Base-by-base conservation (phyloP, 208 protist species). In the Trypanosoma lewisi region DNA sequence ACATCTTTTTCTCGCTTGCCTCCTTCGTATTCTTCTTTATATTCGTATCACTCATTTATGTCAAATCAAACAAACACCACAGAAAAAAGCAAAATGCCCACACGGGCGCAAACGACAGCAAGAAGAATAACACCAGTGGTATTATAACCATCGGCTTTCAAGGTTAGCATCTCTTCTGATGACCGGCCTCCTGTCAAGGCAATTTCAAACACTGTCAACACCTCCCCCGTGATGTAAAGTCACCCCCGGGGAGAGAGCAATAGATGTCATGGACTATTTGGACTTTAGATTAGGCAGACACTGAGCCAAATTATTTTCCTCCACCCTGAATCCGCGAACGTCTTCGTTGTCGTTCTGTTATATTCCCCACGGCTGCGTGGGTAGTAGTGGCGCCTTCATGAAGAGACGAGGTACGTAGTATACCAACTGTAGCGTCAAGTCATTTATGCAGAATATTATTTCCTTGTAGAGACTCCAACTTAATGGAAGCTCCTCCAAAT, bases 131-230 rank as follows among this genome's bases (percentile, higher is more conserved):
- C 45, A 31, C 52, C 12, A 44, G 44, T 42, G 30, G 41, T 19
- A 75, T 31, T 12, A 19, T 30, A 5, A 37, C 28, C 52, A 41
- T 41, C 14, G 4, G 11, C 16, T 1, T 30, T 53, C 3, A 73
- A 36, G 2, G 65, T 68, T 28, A 81, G 23, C 59, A 83, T 41
- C 23, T 61, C 64, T 9, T 63, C 11, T 21, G 48, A 36, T 19
- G 36, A 57, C 37, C 53, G 65, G 16, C 77, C 75, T 49, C 77
- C 69, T 23, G 79, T 62, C 19, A 74, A 50, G 21, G 73, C 68
- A n/a, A 89, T 53, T 55, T 89, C 78, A 23, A 77, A 67, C 4
- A 89, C 37, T 16, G 69, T 85, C 39, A 84, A 34, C 36, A 60
- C 76, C 7, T 85, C 45, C 11, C 71, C 71, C 11, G 69, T 45